Conservation (phyloP, 345 rosid species). For the Turnera subulata region DNA sequence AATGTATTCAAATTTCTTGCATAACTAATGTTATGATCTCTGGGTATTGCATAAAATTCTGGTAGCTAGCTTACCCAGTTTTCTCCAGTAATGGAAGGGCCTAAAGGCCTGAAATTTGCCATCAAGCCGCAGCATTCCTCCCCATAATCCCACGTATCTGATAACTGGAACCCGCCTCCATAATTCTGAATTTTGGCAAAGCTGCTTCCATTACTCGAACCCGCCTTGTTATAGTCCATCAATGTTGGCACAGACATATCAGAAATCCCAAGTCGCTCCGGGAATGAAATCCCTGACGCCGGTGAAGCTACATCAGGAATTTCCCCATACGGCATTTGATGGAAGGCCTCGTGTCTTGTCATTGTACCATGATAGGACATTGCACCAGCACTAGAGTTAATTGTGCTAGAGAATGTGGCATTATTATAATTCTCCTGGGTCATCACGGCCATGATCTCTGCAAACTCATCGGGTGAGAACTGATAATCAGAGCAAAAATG, state of each 20-base stretch:
- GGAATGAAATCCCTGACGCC: slow-evolving; percentile 3
- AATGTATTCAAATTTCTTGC: no score
- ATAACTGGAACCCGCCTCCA: slow-evolving; percentile 27
- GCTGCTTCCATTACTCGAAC: slow-evolving; percentile 16
- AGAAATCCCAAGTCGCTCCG: slow-evolving; percentile 34
- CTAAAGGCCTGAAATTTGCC: slow-evolving; percentile 43
- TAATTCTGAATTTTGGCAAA: slow-evolving; percentile 19
- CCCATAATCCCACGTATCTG: slow-evolving; percentile 34
- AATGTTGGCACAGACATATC: slow-evolving; percentile 34
- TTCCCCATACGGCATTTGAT: slow-evolving; percentile 6
- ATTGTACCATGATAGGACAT: slow-evolving; percentile 4
- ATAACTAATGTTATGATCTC: no score
- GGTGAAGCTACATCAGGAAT: slow-evolving; percentile 21
- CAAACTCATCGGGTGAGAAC: slow-evolving; percentile 31
- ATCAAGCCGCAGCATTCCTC: slow-evolving; percentile 44
- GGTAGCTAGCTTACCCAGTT: slow-evolving; percentile 36
- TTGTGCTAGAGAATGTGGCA: slow-evolving; percentile 3
- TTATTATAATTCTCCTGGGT: slow-evolving; percentile 14
- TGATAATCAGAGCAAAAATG: slow-evolving; percentile 40
- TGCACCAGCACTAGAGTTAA: background rate
- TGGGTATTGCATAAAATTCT: no score
- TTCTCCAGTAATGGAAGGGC: slow-evolving; percentile 30
- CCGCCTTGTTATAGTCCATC: slow-evolving; percentile 23
- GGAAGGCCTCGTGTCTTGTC: slow-evolving; percentile 6
- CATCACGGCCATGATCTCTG: slow-evolving; percentile 25